phyloP scores from a whole-genome alignment of 2,329 filamentous ascomycete species.

The Cladophialophora psammophila region DNA sequence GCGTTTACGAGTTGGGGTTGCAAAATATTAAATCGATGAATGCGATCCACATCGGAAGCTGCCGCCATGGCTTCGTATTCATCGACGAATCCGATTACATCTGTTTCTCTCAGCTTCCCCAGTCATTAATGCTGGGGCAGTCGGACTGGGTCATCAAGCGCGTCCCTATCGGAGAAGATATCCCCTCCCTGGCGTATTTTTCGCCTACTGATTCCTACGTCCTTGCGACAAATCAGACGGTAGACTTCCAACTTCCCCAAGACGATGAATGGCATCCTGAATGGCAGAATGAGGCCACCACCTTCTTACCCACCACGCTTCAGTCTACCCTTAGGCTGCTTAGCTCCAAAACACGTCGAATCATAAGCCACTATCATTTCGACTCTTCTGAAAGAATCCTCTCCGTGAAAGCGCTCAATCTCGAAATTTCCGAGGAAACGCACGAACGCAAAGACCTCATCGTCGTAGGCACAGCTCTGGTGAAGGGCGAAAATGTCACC shows the following conservation, averaged over 20 bases:
- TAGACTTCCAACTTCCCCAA: constrained; percentile 82
- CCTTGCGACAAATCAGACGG: constrained; percentile 70
- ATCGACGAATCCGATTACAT: constrained; percentile 65
- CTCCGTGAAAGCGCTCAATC: constrained; percentile 79
- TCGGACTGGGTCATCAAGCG: constrained; percentile 78
- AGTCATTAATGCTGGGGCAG: constrained; percentile 72
- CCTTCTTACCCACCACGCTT: constrained; percentile 70
- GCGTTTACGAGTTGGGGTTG: constrained; percentile 75
- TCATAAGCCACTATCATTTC: constrained; percentile 77
- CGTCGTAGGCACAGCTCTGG: constrained; percentile 81
- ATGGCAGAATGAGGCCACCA: constrained; percentile 71
- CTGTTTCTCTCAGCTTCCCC: constrained; percentile 65
- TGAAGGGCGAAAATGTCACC: constrained; percentile 89
- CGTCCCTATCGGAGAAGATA: constrained; percentile 72
- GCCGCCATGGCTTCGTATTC: constrained; percentile 83
- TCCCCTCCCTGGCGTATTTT: constrained; percentile 79
- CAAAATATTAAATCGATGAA: constrained; percentile 74
- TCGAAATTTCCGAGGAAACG: constrained; percentile 90
- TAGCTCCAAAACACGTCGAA: constrained; percentile 76
- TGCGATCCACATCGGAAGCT: constrained; percentile 77
- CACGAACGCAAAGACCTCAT: constrained; percentile 85
- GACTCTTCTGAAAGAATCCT: constrained; percentile 79
- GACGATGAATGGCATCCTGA: constrained; percentile 85
- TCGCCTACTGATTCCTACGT: constrained; percentile 76
- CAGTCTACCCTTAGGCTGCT: constrained; percentile 79